These are phyloP conservation scores for Ordospora colligata DNA, from an alignment of 371 early-diverging fungal genomes.

Conservation along the genomic window DNA sequence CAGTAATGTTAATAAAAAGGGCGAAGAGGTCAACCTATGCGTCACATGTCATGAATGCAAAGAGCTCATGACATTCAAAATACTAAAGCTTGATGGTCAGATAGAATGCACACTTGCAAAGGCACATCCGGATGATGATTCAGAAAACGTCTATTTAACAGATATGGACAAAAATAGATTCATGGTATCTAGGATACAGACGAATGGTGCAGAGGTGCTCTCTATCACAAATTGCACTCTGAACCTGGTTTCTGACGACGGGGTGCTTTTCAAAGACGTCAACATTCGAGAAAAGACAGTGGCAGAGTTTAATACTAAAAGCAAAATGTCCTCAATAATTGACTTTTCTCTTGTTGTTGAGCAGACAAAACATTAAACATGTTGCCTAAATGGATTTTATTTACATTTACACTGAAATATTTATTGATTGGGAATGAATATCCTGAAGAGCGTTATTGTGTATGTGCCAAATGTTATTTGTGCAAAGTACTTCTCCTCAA, in stretches of 20 bases:
- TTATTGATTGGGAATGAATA: slow-evolving; percentile 1
- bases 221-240: background rate
- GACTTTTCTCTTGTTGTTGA: background rate
- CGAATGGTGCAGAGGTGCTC: slow-evolving; percentile 7
- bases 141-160: background rate
- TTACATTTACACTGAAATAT: background rate
- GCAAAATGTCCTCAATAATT: background rate
- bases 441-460: slow-evolving; percentile 15
- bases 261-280: background rate
- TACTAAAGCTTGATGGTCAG: background rate
- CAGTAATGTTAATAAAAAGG: background rate
- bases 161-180: background rate
- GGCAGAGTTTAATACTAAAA: background rate
- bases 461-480: slow-evolving; percentile 7
- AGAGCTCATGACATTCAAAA: slow-evolving; percentile 10
- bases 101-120: background rate
- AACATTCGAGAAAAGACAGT: background rate
- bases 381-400: background rate
- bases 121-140: slow-evolving; percentile 3
- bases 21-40: slow-evolving; percentile 22
- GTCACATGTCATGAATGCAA: slow-evolving; percentile 23
- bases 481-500: slow-evolving; percentile 20
- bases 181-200: slow-evolving; percentile 12
- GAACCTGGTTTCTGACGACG: slow-evolving; percentile 11
- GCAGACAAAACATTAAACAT: background rate